These are phyloP conservation scores for Eimeria tenella DNA, from an alignment of 169 alveolate genomes.

Conservation along the genomic window DNA sequence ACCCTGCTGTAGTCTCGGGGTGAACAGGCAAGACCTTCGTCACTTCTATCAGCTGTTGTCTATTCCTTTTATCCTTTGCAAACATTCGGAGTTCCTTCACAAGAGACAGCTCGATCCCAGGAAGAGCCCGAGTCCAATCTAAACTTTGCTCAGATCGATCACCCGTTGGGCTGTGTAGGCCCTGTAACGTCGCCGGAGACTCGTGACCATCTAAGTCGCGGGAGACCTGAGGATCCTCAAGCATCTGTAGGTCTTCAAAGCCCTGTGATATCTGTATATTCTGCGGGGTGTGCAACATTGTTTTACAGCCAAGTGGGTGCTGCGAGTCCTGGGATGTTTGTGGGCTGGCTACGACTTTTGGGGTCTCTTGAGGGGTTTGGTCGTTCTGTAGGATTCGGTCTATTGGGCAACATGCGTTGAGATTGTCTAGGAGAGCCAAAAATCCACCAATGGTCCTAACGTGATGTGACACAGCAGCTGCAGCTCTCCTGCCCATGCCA, in stretches of 20 bases:
- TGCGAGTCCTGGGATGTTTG: neutral
- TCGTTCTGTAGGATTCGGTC: neutral
- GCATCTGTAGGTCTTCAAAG: too few relatives aligned
- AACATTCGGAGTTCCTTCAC: neutral
- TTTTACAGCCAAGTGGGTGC: too few relatives aligned
- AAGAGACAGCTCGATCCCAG: neutral
- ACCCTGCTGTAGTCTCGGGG: neutral
- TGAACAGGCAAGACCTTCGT: constrained; percentile 24
- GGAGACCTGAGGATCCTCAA: too few relatives aligned
- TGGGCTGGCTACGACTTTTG: neutral
- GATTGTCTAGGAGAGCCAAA: neutral
- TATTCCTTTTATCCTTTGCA: neutral
- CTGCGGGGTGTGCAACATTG: too few relatives aligned
- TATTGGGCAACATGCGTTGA: neutral
- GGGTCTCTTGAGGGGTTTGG: neutral
- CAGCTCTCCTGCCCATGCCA: constrained; percentile 27
- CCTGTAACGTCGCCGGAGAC: too few relatives aligned
- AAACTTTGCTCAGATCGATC: neutral
- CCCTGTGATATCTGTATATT: too few relatives aligned
- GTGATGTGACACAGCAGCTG: neutral
- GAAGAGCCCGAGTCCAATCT: neutral
- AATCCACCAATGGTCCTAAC: neutral
- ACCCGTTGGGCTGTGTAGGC: too few relatives aligned
- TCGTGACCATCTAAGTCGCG: too few relatives aligned
- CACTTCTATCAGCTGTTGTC: constrained; percentile 35